Conservation (phyloP, 2,329 filamentous ascomycete genomes). For the Delphinella strobiligena region DNA sequence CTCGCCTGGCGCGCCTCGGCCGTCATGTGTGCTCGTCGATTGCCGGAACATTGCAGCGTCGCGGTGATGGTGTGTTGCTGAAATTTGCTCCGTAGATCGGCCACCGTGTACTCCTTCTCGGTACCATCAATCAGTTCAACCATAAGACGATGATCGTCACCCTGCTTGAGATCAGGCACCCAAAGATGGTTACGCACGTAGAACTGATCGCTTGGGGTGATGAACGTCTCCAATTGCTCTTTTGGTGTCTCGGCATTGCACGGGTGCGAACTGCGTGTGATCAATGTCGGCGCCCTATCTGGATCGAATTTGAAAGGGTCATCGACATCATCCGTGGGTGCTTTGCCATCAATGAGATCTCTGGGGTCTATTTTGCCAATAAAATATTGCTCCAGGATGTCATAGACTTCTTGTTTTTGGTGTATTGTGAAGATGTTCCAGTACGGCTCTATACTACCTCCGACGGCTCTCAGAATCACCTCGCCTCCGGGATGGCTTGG, state of each 20-base stretch:
- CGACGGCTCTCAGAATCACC: constrained; percentile 54
- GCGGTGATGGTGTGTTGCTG: constrained; percentile 40
- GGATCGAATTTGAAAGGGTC: constrained; percentile 49
- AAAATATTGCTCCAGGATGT: constrained; percentile 52
- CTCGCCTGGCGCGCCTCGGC: constrained; percentile 36
- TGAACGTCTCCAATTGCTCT: constrained; percentile 37
- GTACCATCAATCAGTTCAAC: constrained; percentile 46
- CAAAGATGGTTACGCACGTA: constrained; percentile 54
- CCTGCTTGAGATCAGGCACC: constrained; percentile 39
- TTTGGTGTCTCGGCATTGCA: constrained; percentile 50
- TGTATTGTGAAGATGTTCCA: constrained; percentile 62
- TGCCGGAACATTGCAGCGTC: constrained; percentile 49
- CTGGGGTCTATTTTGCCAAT: constrained; percentile 49
- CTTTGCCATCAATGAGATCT: constrained; percentile 47
- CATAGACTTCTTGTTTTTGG: constrained; percentile 50
- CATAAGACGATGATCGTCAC: constrained; percentile 35
- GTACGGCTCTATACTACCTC: constrained; percentile 53
- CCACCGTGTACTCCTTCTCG: constrained; percentile 40
- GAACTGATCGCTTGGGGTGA: constrained; percentile 45
- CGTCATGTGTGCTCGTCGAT: constrained; percentile 49
- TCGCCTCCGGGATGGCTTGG: constrained; percentile 54
- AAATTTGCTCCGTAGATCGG: constrained; percentile 43
- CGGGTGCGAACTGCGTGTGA: constrained; percentile 42
- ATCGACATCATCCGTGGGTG: constrained; percentile 42
- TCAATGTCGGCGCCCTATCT: constrained; percentile 37